A percentile compares a stretch with the other conserved stretches of the same genome.
These are phyloP conservation scores for Claviceps cyperi DNA, from an alignment of 2,329 filamentous ascomycete species.

Conservation along the genomic window DNA sequence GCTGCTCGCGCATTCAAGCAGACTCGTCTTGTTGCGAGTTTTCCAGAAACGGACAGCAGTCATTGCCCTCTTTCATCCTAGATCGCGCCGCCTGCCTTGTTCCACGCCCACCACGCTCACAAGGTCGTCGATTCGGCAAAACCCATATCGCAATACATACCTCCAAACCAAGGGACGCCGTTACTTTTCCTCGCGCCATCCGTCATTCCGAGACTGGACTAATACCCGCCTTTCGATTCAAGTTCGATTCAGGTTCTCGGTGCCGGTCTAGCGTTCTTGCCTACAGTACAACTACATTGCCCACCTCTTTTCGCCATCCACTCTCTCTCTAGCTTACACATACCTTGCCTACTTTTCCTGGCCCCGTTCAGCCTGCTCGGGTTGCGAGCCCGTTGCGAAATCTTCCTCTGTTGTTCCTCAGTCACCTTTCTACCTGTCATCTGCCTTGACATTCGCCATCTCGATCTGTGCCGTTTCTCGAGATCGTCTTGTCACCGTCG, in stretches of 20 bases:
- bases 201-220: background rate
- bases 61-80: too few relatives aligned
- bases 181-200: background rate
- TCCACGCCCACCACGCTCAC: background rate
- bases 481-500: background rate
- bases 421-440: background rate
- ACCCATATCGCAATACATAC: background rate
- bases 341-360: background rate
- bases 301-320: constrained; percentile 1
- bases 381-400: background rate
- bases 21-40: too few relatives aligned
- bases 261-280: constrained; percentile 4
- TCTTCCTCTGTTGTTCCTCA: background rate
- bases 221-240: background rate
- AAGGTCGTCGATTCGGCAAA: background rate
- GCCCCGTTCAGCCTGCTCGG: background rate
- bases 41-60: too few relatives aligned
- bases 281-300: constrained; percentile 2
- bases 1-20: background rate
- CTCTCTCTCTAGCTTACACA: background rate
- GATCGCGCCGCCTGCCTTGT: too few relatives aligned
- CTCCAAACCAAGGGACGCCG: background rate
- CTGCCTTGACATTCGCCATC: background rate
- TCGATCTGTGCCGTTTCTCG: background rate
- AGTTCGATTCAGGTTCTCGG: constrained; percentile 1